phyloP scores from a whole-genome alignment of 768 basidiomycete species.

The Gautieria morchelliformis region DNA sequence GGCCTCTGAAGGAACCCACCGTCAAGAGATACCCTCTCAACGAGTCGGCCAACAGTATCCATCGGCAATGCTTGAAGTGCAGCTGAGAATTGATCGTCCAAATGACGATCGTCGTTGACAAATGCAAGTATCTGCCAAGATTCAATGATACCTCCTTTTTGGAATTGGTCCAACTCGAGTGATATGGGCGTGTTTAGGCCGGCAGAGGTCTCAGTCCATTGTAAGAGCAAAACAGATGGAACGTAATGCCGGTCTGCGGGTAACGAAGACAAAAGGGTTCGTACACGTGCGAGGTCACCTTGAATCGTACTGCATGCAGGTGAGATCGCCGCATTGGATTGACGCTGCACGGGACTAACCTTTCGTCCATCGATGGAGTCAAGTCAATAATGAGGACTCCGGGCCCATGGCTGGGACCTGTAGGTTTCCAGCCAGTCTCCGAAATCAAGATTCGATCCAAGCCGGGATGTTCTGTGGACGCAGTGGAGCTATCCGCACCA shows the following conservation, averaged over 20 bases:
- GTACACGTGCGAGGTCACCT: slow-evolving; percentile 63
- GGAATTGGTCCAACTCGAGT: slow-evolving; percentile 42
- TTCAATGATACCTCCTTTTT: slow-evolving; percentile 32
- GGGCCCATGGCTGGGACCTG: slow-evolving; percentile 32
- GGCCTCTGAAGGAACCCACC: slow-evolving; percentile 26
- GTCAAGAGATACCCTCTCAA: slow-evolving; percentile 34
- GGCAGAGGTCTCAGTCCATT: slow-evolving; percentile 45
- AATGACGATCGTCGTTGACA: slow-evolving; percentile 40
- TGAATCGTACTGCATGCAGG: slow-evolving; percentile 58
- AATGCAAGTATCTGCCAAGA: slow-evolving; percentile 39
- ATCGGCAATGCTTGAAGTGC: slow-evolving; percentile 33
- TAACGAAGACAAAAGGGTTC: slow-evolving; percentile 49
- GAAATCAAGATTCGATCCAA: slow-evolving; percentile 41
- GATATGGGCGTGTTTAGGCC: slow-evolving; percentile 38
- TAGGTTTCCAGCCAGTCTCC: slow-evolving; percentile 27
- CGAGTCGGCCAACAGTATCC: slow-evolving; percentile 50
- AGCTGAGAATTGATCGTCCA: slow-evolving; percentile 46
- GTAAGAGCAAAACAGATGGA: slow-evolving; percentile 52
- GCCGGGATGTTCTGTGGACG: neutral
- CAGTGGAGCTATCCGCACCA: slow-evolving; percentile 27
- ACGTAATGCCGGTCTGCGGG: slow-evolving; percentile 48
- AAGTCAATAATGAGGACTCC: slow-evolving; percentile 71
- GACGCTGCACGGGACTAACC: slow-evolving; percentile 29
- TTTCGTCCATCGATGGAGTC: slow-evolving; percentile 57
- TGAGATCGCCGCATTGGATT: neutral